Conservation (phyloP, 148 eudicot species). For the Rhododendron ferrugineum region DNA sequence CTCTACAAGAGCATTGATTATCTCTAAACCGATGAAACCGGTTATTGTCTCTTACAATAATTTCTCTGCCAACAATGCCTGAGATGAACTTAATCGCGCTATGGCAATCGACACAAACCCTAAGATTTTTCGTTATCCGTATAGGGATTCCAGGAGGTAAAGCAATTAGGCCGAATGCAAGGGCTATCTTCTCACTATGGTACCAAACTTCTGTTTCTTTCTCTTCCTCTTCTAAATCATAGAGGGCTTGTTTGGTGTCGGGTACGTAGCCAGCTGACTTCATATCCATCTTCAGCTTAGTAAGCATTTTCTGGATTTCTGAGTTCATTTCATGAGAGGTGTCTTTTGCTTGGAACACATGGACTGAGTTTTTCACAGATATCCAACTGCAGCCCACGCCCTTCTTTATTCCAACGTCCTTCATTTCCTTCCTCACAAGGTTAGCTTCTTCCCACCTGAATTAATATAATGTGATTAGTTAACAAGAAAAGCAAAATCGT, state of each 20-base stretch:
- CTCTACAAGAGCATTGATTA: constrained; percentile 44
- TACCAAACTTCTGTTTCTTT: constrained; percentile 51
- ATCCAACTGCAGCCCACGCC: constrained; percentile 59
- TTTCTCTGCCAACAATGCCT: constrained; percentile 40
- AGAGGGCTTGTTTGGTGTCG: constrained; percentile 39
- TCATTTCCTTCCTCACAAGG: constrained; percentile 49
- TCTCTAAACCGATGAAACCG: constrained; percentile 45
- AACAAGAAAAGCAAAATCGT: neutral
- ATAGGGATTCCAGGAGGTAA: constrained; percentile 50
- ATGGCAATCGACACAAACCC: constrained; percentile 53
- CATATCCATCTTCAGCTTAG: constrained; percentile 31
- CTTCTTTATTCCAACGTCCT: constrained; percentile 44
- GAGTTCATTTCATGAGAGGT: constrained; percentile 33
- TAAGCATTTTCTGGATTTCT: constrained; percentile 46
- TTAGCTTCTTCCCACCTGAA: constrained; percentile 60
- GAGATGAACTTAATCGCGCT: constrained; percentile 50
- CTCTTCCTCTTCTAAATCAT: constrained; percentile 60
- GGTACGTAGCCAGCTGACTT: constrained; percentile 49
- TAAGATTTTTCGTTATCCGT: constrained; percentile 53
- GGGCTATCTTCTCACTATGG: constrained; percentile 63
- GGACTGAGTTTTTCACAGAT: constrained; percentile 36
- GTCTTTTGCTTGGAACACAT: constrained; percentile 59
- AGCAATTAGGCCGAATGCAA: constrained; percentile 47
- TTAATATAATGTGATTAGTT: neutral
- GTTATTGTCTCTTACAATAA: constrained; percentile 49